Evolutionary conservation across 768 basidiomycete species (phyloP).

Genomic region (Lentinus tigrinus): DNA sequence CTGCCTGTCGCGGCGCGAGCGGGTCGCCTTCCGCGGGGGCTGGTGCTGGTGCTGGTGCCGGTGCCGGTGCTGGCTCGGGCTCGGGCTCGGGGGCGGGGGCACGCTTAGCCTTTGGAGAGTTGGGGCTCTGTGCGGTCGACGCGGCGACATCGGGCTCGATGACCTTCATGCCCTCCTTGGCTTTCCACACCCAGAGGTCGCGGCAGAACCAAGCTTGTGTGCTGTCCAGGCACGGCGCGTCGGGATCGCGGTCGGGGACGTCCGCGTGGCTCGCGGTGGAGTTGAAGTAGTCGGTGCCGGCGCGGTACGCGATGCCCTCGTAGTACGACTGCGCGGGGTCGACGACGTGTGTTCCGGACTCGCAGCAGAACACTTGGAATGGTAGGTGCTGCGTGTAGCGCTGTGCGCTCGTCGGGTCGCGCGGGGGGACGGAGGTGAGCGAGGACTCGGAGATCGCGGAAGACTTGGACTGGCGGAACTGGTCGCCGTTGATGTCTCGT

Average conservation of each 20-base stretch:
- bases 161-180: conserved; percentile 70
- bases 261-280: conserved; percentile 53
- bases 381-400: conserved; percentile 92
- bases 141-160: conserved; percentile 35
- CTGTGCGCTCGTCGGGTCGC: conserved; percentile 75
- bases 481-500: conserved; percentile 95
- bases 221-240: conserved; percentile 90
- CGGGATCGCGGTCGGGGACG: conserved; percentile 58
- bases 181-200: conserved; percentile 92
- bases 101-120: conserved; percentile 1
- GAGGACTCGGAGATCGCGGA: conserved; percentile 91
- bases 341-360: conserved; percentile 95
- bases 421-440: conserved; percentile 87
- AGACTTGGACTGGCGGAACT: conserved; percentile 95
- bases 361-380: conserved; percentile 99
- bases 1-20: conserved; percentile 31
- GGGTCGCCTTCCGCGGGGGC: conserved; percentile 13
- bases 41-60: no score
- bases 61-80: conserved; percentile 7
- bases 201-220: conserved; percentile 98
- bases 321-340: conserved; percentile 97
- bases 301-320: conserved; percentile 80
- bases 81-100: background rate
- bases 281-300: conserved; percentile 81
- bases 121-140: conserved; percentile 13